Evolutionary conservation across 2,329 filamentous ascomycete genomes (phyloP).

Genomic region (Claviceps digitariae): DNA sequence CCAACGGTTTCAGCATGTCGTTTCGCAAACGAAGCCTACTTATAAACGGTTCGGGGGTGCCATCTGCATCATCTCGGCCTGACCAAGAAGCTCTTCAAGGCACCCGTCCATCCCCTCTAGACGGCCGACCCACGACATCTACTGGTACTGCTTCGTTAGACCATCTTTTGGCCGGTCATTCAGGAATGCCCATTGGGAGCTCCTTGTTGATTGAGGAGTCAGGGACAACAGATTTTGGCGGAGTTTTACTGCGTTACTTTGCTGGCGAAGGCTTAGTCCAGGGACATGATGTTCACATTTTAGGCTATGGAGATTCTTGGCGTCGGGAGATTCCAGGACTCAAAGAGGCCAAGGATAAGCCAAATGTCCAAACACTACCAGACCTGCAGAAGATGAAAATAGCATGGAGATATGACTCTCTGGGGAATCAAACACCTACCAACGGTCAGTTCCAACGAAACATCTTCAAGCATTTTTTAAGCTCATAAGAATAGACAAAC

Average conservation of each 20-base stretch:
- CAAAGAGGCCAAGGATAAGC: slow-evolving; percentile 25
- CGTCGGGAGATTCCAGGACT: slow-evolving; percentile 70
- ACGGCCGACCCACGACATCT: slow-evolving; percentile 78
- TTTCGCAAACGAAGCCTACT: slow-evolving; percentile 45
- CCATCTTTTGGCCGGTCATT: slow-evolving; percentile 70
- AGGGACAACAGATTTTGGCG: slow-evolving; percentile 88
- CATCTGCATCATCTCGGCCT: slow-evolving; percentile 11
- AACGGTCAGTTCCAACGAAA: neutral
- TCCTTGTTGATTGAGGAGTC: slow-evolving; percentile 73
- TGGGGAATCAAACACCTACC: slow-evolving; percentile 41
- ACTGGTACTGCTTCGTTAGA: slow-evolving; percentile 84
- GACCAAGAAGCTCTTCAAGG: slow-evolving; percentile 30
- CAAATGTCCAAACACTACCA: slow-evolving; percentile 24
- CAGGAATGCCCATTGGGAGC: slow-evolving; percentile 69
- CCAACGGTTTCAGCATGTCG: slow-evolving; percentile 28
- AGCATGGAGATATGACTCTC: slow-evolving; percentile 87
- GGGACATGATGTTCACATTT: slow-evolving; percentile 74
- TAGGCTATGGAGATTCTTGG: slow-evolving; percentile 72
- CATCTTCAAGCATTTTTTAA: neutral
- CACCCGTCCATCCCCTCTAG: slow-evolving; percentile 73
- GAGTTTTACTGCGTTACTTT: slow-evolving; percentile 73
- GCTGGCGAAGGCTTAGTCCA: slow-evolving; percentile 88
- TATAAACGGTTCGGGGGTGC: slow-evolving; percentile 22
- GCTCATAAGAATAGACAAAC: slow-evolving; percentile 4
- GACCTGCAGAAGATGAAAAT: slow-evolving; percentile 85